Conservation (phyloP, 192 early-diverging fungal species). For the Coemansia sp. region DNA sequence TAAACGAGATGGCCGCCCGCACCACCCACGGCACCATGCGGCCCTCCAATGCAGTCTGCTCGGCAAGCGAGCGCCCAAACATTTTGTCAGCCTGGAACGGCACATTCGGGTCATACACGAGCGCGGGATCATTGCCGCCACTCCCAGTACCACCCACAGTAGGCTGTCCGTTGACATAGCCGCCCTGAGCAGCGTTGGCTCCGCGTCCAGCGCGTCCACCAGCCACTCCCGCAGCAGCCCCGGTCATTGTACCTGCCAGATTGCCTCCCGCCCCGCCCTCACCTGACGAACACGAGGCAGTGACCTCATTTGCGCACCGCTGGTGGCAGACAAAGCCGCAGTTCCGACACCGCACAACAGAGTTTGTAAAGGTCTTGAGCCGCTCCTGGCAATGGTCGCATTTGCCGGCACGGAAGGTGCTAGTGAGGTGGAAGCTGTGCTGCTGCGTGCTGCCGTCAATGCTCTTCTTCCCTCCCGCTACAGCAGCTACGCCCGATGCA, state of each 20-base stretch:
- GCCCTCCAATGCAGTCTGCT: conserved; percentile 58
- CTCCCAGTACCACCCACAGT: no score
- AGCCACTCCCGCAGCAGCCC: not conserved
- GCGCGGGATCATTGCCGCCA: not conserved
- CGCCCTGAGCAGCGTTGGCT: not conserved
- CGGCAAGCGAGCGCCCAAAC: conserved; percentile 65
- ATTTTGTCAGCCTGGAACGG: conserved; percentile 49
- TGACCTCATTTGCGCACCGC: conserved; percentile 36
- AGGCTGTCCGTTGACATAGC: not conserved
- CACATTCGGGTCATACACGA: conserved; percentile 10
- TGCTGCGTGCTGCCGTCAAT: conserved; percentile 9
- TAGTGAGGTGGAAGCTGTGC: conserved; percentile 45
- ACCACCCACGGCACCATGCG: conserved; percentile 65
- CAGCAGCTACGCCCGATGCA: not conserved
- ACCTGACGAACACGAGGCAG: conserved; percentile 23
- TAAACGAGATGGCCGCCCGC: conserved; percentile 63
- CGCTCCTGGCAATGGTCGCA: conserved; percentile 51
- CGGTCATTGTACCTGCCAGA: not conserved
- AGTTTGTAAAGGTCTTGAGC: conserved; percentile 40
- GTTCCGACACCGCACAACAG: conserved; percentile 36
- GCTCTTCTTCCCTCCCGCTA: conserved; percentile 3
- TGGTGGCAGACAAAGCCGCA: conserved; percentile 55
- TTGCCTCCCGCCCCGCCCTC: not conserved
- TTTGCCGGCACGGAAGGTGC: conserved; percentile 42
- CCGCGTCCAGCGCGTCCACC: conserved; percentile 1